Percentiles rank a stretch among this genome's conserved stretches.
phyloP scores from a whole-genome alignment of 1,284 basidiomycete species.

The Tilletia indica region DNA sequence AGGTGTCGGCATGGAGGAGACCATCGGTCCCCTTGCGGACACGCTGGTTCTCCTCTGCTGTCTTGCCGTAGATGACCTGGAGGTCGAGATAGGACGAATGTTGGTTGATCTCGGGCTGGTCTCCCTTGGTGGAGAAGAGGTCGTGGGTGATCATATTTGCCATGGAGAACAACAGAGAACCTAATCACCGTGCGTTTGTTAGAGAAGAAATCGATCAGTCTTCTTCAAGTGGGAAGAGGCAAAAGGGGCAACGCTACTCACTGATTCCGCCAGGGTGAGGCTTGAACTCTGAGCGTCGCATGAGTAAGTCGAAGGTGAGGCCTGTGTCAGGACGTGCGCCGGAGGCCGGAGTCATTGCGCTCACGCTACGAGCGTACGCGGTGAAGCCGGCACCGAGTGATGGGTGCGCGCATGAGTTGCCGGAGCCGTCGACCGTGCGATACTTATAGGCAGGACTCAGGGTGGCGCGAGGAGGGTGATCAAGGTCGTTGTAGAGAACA shows the following conservation, averaged over 20 bases:
- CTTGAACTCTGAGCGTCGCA: conserved; percentile 22
- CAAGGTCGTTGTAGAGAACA: conserved; percentile 61
- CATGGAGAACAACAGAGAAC: conserved; percentile 41
- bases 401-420: conserved; percentile 71
- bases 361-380: conserved; percentile 72
- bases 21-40: conserved; percentile 62
- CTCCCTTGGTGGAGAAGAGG: conserved; percentile 40
- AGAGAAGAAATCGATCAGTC: no score
- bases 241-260: no score
- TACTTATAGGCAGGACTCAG: conserved; percentile 59
- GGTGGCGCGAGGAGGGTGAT: conserved; percentile 70
- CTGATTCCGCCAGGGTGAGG: conserved; percentile 40
- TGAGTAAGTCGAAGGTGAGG: conserved; percentile 26
- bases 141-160: conserved; percentile 51
- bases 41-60: conserved; percentile 60
- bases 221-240: no score
- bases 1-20: conserved; percentile 68
- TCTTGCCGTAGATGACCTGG: conserved; percentile 71
- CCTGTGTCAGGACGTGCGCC: conserved; percentile 25
- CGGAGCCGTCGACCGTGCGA: conserved; percentile 53
- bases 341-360: conserved; percentile 57
- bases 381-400: conserved; percentile 71
- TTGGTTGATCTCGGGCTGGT: conserved; percentile 62
- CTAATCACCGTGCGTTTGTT: no score
- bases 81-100: conserved; percentile 75